A percentile compares a stretch with the other conserved stretches of the same genome.
phyloP scores from a whole-genome alignment of 345 rosid genomes.

The rapeseed (Brassica napus) region DNA sequence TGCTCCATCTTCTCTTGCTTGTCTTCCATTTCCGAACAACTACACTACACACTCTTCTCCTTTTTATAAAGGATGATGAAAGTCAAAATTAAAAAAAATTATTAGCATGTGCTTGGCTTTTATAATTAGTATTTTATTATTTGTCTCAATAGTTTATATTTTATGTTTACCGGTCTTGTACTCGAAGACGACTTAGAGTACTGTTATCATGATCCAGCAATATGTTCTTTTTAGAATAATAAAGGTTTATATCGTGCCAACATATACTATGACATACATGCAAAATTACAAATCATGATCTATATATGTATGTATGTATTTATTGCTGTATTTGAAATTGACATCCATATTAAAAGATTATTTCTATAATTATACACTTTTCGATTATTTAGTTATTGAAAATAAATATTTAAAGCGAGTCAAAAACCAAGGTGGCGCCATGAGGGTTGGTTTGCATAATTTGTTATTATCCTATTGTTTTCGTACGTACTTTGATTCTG shows the following conservation, averaged over 20 bases:
- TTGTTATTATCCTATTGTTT: slow-evolving; percentile 8
- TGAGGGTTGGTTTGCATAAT: background rate
- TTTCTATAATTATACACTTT: background rate
- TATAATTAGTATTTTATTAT: background rate
- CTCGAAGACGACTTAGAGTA: background rate
- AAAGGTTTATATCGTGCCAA: background rate
- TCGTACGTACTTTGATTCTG: slow-evolving; percentile 9
- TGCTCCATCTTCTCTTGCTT: slow-evolving; percentile 15
- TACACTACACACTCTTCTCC: background rate
- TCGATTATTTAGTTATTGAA: background rate
- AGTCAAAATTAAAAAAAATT: background rate
- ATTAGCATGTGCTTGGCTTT: background rate
- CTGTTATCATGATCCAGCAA: background rate
- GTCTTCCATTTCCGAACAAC: slow-evolving; percentile 6
- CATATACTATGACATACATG: background rate
- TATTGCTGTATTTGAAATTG: background rate
- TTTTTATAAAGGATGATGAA: background rate
- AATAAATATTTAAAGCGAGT: background rate
- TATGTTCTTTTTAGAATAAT: background rate
- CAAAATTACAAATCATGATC: background rate
- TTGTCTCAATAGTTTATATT: background rate
- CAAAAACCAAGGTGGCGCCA: background rate
- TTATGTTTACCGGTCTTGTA: background rate
- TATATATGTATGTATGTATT: background rate
- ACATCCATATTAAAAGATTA: background rate